A percentile compares a stretch with the other conserved stretches of the same genome.
Evolutionary conservation across 257 asterid genomes (phyloP).

Genomic region (Solanum clarkiae): DNA sequence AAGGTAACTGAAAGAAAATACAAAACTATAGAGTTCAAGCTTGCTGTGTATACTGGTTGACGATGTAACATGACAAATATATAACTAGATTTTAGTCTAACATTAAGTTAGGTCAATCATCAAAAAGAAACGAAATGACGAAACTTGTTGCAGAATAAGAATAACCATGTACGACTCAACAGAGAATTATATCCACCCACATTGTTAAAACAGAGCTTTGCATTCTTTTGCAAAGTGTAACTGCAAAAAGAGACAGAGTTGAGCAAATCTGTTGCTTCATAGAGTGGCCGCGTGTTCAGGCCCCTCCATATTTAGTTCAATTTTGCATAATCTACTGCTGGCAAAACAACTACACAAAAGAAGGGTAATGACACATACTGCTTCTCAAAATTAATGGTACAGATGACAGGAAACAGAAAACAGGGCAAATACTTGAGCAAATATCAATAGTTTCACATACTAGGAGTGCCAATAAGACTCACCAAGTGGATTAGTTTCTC

Average conservation of each 20-base stretch:
- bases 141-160: neutral
- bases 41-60: neutral
- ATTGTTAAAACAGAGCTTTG: neutral
- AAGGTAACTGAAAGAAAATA: conserved; percentile 68
- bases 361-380: neutral
- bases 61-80: neutral
- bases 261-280: neutral
- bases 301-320: neutral
- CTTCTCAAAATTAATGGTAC: neutral
- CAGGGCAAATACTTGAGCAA: neutral
- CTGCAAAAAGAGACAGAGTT: neutral
- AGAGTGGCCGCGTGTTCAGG: neutral
- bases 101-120: neutral
- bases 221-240: neutral
- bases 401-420: neutral
- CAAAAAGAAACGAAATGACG: neutral
- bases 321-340: neutral
- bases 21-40: conserved; percentile 8
- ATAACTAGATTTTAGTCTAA: neutral
- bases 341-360: neutral
- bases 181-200: neutral
- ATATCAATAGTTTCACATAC: neutral
- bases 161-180: neutral
- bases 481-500: conserved; percentile 97
- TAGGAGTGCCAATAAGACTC: conserved; percentile 4